Conservation (phyloP, 108 stramenopile species). For the Nitzschia putrida region DNA sequence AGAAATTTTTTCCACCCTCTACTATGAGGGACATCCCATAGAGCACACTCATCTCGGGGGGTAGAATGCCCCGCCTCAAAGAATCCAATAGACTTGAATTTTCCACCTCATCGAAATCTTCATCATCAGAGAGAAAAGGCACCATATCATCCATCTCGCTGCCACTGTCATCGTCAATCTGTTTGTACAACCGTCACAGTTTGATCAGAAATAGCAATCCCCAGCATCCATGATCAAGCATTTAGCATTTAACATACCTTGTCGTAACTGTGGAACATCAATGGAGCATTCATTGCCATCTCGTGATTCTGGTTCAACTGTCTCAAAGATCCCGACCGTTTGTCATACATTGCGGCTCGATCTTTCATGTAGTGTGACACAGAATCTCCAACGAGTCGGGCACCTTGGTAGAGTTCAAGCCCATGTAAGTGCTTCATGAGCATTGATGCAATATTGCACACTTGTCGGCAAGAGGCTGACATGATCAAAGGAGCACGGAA, state of each 20-base stretch:
- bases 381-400: slow-evolving; percentile 62
- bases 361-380: slow-evolving; percentile 69
- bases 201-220: background rate
- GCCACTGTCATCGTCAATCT: slow-evolving; percentile 32
- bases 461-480: slow-evolving; percentile 66
- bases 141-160: slow-evolving; percentile 39
- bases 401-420: slow-evolving; percentile 55
- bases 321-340: slow-evolving; percentile 9
- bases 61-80: slow-evolving; percentile 58
- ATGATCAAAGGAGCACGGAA: slow-evolving; percentile 42
- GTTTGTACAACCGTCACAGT: background rate
- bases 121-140: slow-evolving; percentile 57
- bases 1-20: slow-evolving; percentile 64
- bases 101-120: slow-evolving; percentile 36
- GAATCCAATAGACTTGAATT: slow-evolving; percentile 38
- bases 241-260: slow-evolving; percentile 35
- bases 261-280: slow-evolving; percentile 54
- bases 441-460: slow-evolving; percentile 65
- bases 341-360: slow-evolving; percentile 44
- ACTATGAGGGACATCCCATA: slow-evolving; percentile 59
- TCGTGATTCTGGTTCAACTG: slow-evolving; percentile 34
- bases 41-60: slow-evolving; percentile 65
- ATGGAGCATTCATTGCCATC: slow-evolving; percentile 30
- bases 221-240: background rate
- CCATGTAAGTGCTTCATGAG: slow-evolving; percentile 70